These are phyloP conservation scores for Phaseolus lunatus DNA, from an alignment of 306 rosid species.

Conservation along the genomic window DNA sequence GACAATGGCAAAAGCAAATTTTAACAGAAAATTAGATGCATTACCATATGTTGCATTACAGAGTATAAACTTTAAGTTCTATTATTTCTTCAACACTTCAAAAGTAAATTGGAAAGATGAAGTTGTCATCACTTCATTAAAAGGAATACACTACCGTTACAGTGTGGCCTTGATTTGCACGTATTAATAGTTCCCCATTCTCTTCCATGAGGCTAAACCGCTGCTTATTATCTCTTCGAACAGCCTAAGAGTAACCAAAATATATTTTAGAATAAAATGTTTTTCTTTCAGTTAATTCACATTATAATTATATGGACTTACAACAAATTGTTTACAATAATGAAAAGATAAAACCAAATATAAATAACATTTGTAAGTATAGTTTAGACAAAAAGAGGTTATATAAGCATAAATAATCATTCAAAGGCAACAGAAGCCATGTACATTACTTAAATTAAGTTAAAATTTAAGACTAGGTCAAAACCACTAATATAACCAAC, in stretches of 20 bases:
- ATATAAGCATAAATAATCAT: slow-evolving; percentile 11
- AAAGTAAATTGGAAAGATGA: background rate
- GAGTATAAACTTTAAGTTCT: slow-evolving; percentile 13
- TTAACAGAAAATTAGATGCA: slow-evolving; percentile 14
- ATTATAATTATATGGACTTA: slow-evolving; percentile 8
- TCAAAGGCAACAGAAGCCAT: slow-evolving; percentile 26
- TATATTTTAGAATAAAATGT: slow-evolving; percentile 26
- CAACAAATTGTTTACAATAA: background rate
- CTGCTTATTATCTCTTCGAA: slow-evolving; percentile 85
- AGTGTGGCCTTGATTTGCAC: slow-evolving; percentile 97
- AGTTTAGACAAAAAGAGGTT: slow-evolving; percentile 5
- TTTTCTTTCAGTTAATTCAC: slow-evolving; percentile 30
- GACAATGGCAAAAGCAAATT: background rate
- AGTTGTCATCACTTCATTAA: background rate
- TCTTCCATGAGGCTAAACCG: slow-evolving; percentile 87
- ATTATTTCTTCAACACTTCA: slow-evolving; percentile 9
- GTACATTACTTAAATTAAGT: background rate
- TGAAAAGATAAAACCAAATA: slow-evolving; percentile 27
- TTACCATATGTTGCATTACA: background rate
- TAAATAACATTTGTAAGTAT: background rate
- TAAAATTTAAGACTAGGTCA: background rate
- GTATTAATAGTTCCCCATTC: slow-evolving; percentile 76
- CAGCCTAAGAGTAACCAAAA: slow-evolving; percentile 68
- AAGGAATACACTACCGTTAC: slow-evolving; percentile 54
- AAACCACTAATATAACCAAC: slow-evolving; percentile 13